A percentile compares a stretch with the other conserved stretches of the same genome.
phyloP scores from a whole-genome alignment of 805 yeast species.

The Barnettozyma pratensis region DNA sequence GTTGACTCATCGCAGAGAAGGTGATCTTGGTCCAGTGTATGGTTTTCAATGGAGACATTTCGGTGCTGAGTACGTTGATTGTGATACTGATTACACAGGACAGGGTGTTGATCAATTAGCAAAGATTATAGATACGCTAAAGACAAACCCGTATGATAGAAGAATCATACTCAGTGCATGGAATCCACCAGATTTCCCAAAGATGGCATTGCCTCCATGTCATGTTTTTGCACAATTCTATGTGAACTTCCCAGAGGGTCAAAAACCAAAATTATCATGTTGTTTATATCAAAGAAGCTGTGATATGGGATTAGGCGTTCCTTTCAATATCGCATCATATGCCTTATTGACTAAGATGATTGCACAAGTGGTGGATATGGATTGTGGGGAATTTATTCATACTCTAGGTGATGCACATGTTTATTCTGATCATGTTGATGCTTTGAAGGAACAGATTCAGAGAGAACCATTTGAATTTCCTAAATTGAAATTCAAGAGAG shows the following conservation, averaged over 20 bases:
- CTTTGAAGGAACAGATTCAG: slow-evolving; percentile 70
- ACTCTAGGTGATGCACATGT: slow-evolving; percentile 97
- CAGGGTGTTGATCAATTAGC: slow-evolving; percentile 89
- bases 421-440: slow-evolving; percentile 88
- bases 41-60: slow-evolving; percentile 99
- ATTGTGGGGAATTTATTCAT: slow-evolving; percentile 92
- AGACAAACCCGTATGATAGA: slow-evolving; percentile 89
- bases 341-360: slow-evolving; percentile 91
- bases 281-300: slow-evolving; percentile 94
- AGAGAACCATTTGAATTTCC: slow-evolving; percentile 83
- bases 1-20: slow-evolving; percentile 72
- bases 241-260: slow-evolving; percentile 70
- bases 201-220: slow-evolving; percentile 98
- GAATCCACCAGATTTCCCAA: slow-evolving; percentile 93
- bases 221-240: slow-evolving; percentile 95
- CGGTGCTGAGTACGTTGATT: slow-evolving; percentile 86
- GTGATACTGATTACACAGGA: slow-evolving; percentile 82
- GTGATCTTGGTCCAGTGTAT: slow-evolving; percentile 96
- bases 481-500: slow-evolving; percentile 61
- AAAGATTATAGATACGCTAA: slow-evolving; percentile 72
- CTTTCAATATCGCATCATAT: slow-evolving; percentile 95
- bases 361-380: slow-evolving; percentile 92
- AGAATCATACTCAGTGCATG: slow-evolving; percentile 94
- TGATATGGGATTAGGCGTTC: slow-evolving; percentile 99
- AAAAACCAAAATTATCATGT: slow-evolving; percentile 73